Percentiles rank a stretch among this genome's conserved stretches.
Evolutionary conservation across 2,329 filamentous ascomycete genomes (phyloP).

Genomic region (Parastagonospora avenae): DNA sequence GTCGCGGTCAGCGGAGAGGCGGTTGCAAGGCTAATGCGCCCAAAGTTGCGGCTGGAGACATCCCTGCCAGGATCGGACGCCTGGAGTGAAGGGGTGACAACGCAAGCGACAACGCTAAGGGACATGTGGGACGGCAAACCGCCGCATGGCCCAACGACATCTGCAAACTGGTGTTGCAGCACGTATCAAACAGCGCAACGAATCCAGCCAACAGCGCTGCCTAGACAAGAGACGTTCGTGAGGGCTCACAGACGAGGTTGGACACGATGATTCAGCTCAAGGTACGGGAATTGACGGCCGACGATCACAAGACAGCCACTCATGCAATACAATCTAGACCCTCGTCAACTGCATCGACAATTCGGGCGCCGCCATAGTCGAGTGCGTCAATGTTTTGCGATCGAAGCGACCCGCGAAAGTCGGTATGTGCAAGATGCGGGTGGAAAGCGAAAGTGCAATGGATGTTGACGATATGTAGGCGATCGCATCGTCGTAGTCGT

Average conservation of each 20-base stretch:
- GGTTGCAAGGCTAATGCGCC: conserved; percentile 19
- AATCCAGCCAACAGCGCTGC: conserved; percentile 12
- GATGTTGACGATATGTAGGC: conserved; percentile 59
- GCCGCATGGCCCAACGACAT: conserved; percentile 19
- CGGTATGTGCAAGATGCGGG: conserved; percentile 63
- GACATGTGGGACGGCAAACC: conserved; percentile 2
- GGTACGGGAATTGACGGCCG: conserved; percentile 26
- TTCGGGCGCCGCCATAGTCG: conserved; percentile 94
- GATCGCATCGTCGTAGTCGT: conserved; percentile 97
- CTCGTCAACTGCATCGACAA: conserved; percentile 99
- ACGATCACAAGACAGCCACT: conserved; percentile 20
- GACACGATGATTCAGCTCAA: conserved; percentile 47
- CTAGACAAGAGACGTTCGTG: background rate
- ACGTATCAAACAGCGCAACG: conserved; percentile 7
- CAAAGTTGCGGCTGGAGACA: conserved; percentile 8
- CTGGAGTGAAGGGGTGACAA: conserved; percentile 10
- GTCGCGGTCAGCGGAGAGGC: conserved; percentile 15
- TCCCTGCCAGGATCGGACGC: conserved; percentile 11
- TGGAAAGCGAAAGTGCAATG: background rate
- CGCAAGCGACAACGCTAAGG: conserved; percentile 10
- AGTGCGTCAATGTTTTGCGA: conserved; percentile 91
- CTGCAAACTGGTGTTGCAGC: conserved; percentile 11
- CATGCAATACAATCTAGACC: conserved; percentile 70
- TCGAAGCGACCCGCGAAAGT: conserved; percentile 89
- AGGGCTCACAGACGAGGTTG: background rate